Base-by-base conservation (phyloP, 768 basidiomycete species). In the Rhodotorula diobovata region DNA sequence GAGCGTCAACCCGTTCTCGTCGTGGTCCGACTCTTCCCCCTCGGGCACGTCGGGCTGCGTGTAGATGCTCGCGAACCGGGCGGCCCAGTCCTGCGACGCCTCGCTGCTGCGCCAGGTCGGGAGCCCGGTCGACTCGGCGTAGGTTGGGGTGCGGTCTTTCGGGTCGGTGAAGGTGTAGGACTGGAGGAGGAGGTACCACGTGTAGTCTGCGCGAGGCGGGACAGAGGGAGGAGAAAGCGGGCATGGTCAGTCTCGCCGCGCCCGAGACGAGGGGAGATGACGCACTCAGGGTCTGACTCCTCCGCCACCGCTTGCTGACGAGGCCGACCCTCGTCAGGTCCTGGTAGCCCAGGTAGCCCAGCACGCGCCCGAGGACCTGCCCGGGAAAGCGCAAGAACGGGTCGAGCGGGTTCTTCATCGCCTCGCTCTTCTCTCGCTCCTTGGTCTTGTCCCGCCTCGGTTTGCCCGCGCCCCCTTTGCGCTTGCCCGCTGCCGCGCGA, bases 221-320 rank as follows among this genome's bases (percentile, higher is more conserved):
- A 4, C 15, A 18, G 11, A 21, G 4, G 46, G 46, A 6, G 46
- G 46, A 9, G 10, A 54, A 18, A 30, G 39, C 10, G 41, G 32
- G n/a, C 39, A 12, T n/a, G 54, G 43, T 4, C 37, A 35, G 48
- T 16, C 25, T 34, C 59, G 15, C n/a, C n/a, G n/a, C n/a, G 39
- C 41, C 11, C 28, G 25, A 4, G 16, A 20, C 37, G 20, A 45
- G 4, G 48, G n/a, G 9, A 32, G 61, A 46, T 4, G 34, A 76
- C 77, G 30, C 53, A 77, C 76, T 78, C 23, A 78, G 64, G 28
- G 77, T 78, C n/a, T 71, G 70, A 60, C 70, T 72, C 50, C 72
- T 53, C 28, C 71, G 39, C 77, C 77, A 78, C 41, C 73, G 54
- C 60, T 76, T 77, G 61, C 68, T 72, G n/a, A 78, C 77, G 21